Base-by-base conservation (phyloP, 768 basidiomycete genomes). In the Clitopilus hobsonii region DNA sequence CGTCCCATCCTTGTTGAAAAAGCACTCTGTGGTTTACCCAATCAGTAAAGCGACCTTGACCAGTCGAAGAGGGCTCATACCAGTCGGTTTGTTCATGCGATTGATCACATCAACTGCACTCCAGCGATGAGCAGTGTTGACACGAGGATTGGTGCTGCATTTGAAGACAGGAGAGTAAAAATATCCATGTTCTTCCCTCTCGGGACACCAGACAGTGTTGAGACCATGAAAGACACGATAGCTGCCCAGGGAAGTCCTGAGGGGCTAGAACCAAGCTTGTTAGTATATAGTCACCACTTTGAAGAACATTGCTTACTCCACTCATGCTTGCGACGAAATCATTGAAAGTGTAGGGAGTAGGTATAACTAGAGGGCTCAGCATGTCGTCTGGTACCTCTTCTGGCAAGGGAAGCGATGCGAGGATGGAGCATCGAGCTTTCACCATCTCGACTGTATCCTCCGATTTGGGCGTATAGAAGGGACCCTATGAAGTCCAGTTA, bases 181-280 rank as follows among this genome's bases (percentile, higher is more conserved):
- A 62, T 87, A 91, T 2, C 89, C 89, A 54, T 91, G 88, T 59
- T 91, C 89, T 72, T 92, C 89, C 51, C 85, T 83, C 47, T 89
- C 88, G 2, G 87, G 81, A 62, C 89, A 91, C 89, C 89, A 92
- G 29, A 76, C 75, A 2, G 89, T 89, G 16, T 85, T 90, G 5
- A 72, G 65, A 54, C 84, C 80, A 53, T 86, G 82, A 32, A 92
- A 73, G 38, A 88, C 76, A 45, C 84, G 82, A 64, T 89, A 86
- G 57, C 84, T 84, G 6, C 77, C 70, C 67, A 69, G 89, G 87
- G 79, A 73, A 38, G 71, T 76, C 68, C 80, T 78, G 38, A 88
- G 73, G 25, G 77, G 60, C 87, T 89, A 64, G 55, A 54, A 58
- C 38, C 47, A 26, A 23, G 30, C 38, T 60, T 20, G 41, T 58